A percentile compares a stretch with the other conserved stretches of the same genome.
phyloP scores from a whole-genome alignment of 192 early-diverging fungal genomes.

The Lobosporangium transversale region DNA sequence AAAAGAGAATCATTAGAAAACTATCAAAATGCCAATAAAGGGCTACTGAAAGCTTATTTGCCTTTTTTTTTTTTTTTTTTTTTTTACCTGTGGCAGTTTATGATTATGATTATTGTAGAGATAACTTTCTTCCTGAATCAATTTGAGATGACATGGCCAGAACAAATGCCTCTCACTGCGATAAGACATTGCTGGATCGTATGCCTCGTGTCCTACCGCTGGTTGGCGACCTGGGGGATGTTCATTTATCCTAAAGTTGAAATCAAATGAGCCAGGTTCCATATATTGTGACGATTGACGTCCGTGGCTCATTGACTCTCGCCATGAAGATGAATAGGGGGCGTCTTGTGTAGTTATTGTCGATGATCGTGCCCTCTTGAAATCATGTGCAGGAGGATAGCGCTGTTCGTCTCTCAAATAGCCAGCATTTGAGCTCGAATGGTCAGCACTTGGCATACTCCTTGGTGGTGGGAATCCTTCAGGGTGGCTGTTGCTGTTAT shows the following conservation, averaged over 20 bases:
- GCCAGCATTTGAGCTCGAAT: slow-evolving; percentile 1
- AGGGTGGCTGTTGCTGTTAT: too few species aligned
- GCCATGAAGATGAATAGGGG: too few species aligned
- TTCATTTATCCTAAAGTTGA: too few species aligned
- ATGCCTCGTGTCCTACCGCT: too few species aligned
- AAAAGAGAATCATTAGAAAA: not conserved
- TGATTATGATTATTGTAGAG: not conserved
- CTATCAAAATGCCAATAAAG: not conserved
- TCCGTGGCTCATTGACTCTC: not conserved
- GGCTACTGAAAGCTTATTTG: too few species aligned
- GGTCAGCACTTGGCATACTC: too few species aligned
- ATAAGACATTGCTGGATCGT: slow-evolving; percentile 16
- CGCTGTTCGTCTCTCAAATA: slow-evolving; percentile 1
- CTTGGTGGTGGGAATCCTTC: too few species aligned
- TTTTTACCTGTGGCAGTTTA: slow-evolving; percentile 2
- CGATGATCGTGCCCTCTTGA: not conserved
- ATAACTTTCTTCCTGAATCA: slow-evolving; percentile 17
- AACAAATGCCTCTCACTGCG: slow-evolving; percentile 20
- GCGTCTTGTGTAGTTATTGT: too few species aligned
- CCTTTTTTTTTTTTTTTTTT: not conserved
- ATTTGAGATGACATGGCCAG: slow-evolving; percentile 36
- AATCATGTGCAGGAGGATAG: not conserved
- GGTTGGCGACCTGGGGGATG: too few species aligned
- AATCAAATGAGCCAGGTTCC: not conserved
- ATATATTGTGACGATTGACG: not conserved